phyloP scores from a whole-genome alignment of 495 filamentous ascomycete species.

The Penicillium odoratum region DNA sequence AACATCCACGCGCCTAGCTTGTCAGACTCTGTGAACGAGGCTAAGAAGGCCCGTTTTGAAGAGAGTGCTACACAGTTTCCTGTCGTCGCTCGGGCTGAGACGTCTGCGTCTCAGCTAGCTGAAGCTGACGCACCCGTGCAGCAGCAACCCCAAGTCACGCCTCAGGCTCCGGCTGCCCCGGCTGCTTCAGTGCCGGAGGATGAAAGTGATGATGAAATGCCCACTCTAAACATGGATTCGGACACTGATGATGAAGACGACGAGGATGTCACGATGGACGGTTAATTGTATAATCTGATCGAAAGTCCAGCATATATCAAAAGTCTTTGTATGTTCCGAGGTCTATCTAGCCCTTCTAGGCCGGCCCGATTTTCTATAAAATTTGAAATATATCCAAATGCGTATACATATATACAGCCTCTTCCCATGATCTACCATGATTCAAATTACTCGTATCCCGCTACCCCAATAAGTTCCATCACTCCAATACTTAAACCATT shows the following conservation, averaged over 20 bases:
- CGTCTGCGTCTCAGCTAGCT: slow-evolving; percentile 9
- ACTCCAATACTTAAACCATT: slow-evolving; percentile 51
- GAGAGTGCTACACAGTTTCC: slow-evolving; percentile 17
- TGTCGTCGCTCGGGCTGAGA: slow-evolving; percentile 9
- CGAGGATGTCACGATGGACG: slow-evolving; percentile 38
- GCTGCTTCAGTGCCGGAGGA: slow-evolving; percentile 23
- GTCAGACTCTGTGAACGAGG: slow-evolving; percentile 6
- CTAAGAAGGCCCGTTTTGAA: slow-evolving; percentile 39
- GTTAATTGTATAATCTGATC: slow-evolving; percentile 9
- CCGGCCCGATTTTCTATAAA: neutral
- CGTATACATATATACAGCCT: neutral
- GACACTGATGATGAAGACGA: slow-evolving; percentile 48
- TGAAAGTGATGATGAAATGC: slow-evolving; percentile 52
- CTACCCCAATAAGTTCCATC: slow-evolving; percentile 65
- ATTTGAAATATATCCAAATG: slow-evolving; percentile 6
- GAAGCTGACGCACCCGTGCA: slow-evolving; percentile 6
- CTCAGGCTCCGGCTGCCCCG: slow-evolving; percentile 13
- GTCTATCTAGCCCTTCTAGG: neutral
- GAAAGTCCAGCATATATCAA: slow-evolving; percentile 3
- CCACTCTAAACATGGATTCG: slow-evolving; percentile 47
- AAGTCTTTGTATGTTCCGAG: neutral
- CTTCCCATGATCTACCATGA: neutral
- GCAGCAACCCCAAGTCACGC: slow-evolving; percentile 8
- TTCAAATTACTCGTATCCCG: slow-evolving; percentile 45
- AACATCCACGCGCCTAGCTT: slow-evolving; percentile 9